Conservation (phyloP, 1,284 basidiomycete genomes). For the Sporisorium reilianum region DNA sequence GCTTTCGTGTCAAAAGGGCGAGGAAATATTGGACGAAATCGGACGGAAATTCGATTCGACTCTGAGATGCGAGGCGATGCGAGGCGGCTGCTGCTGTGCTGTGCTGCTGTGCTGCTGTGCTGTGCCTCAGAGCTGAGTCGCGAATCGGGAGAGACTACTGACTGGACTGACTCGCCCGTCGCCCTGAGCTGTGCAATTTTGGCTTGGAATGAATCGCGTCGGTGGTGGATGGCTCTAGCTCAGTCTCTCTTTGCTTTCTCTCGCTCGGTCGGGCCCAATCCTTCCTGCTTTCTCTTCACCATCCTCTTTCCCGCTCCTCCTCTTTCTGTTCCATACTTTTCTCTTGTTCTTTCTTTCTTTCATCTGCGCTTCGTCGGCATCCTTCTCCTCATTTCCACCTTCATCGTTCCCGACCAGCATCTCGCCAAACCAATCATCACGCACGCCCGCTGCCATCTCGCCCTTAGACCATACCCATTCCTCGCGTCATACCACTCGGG, state of each 20-base stretch:
- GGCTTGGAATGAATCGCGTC: no score
- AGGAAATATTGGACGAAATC: not conserved
- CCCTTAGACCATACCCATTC: not conserved
- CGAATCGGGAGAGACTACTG: not conserved
- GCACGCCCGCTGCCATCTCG: not conserved
- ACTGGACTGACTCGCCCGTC: not conserved
- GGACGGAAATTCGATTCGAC: not conserved
- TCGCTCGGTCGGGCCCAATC: not conserved
- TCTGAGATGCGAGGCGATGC: not conserved
- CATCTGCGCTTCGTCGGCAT: not conserved
- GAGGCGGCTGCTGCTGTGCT: not conserved
- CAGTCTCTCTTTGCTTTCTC: not conserved
- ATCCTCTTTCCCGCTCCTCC: not conserved
- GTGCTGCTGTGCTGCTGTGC: not conserved
- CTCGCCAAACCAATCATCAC: not conserved
- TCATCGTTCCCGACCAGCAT: conserved; percentile 1
- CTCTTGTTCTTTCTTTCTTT: not conserved
- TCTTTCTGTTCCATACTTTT: not conserved
- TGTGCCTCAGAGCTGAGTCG: not conserved
- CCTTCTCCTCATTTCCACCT: not conserved
- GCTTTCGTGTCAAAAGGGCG: no score
- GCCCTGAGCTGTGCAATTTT: not conserved
- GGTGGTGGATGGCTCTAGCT: not conserved
- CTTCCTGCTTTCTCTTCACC: conserved; percentile 1
- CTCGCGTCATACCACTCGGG: no score